Base-by-base conservation (phyloP, 2,329 filamentous ascomycete species). In the Penicillium rolfsii region DNA sequence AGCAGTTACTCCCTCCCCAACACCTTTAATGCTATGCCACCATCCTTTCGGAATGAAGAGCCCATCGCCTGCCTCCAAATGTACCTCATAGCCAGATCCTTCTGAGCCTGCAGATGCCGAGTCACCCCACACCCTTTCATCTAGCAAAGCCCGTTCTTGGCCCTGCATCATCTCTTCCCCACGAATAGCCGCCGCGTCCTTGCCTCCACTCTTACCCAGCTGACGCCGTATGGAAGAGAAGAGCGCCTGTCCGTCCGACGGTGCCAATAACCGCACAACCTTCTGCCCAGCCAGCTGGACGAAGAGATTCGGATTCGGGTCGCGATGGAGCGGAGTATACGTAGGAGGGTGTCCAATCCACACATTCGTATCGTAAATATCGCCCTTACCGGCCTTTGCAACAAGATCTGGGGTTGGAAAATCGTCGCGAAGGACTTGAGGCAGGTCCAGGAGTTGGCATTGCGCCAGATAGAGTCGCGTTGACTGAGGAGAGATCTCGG, bases 241-340 rank as follows among this genome's bases (percentile, higher is more conserved):
- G 2, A 97, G 73, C 0, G 70, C 76, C 50, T 84, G 79, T 0
- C 95, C 95, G 3, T 81, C 71, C 0, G 76, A 71, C 0, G 93
- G 92, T 4, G 82, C 78, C 60, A 94, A 82, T 12, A 97, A 73
- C n/a, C 93, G 83, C 16, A 97, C 81, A 0, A 79, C 74, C 76
- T 99, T 99, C 55, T 73, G 76, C 4, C 91, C 87, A 16, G 86
- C 86, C 12, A 98, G 76, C 76, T 99, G 95, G 49, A 91, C 86
- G 73, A 98, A 97, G 0, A 97, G 70, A 72, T 99, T 99, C 0
- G 92, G 92, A 70, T 98, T 98, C 0, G 95, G 95, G 71, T 99
- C 95, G 57, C 90, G 86, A 76, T 99, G 95, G 3, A 97, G 81
- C 3, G 95, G 93, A 0, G 95, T 97, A 68, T 92, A 93, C 0